Conservation (phyloP, 73 alveolate genomes). For the Paramecium sexaurelia region DNA sequence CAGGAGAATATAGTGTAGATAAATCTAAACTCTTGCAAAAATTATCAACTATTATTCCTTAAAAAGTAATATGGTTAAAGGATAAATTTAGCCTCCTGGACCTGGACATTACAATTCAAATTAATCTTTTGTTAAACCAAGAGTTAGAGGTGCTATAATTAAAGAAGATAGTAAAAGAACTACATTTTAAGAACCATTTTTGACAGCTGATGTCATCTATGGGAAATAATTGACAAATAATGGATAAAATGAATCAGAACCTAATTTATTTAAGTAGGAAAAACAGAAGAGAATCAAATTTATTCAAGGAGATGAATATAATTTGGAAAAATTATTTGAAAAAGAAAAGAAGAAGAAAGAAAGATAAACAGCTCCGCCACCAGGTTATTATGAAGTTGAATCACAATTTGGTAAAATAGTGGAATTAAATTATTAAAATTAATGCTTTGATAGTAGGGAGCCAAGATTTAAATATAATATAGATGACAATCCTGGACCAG, state of each 20-base stretch:
- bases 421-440: neutral
- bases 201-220: constrained; percentile 5
- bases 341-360: neutral
- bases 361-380: constrained; percentile 45
- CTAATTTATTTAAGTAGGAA: neutral
- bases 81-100: neutral
- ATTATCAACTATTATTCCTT: neutral
- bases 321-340: neutral
- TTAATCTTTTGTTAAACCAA: neutral
- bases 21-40: neutral
- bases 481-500: constrained; percentile 58
- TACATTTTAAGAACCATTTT: neutral
- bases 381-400: constrained; percentile 43
- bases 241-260: constrained; percentile 2
- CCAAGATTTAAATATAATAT: constrained; percentile 28
- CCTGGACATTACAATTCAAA: constrained; percentile 31
- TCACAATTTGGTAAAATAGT: constrained; percentile 38
- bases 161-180: constrained; percentile 10
- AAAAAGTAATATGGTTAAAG: neutral
- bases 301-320: constrained; percentile 21
- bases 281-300: neutral
- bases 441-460: constrained; percentile 59
- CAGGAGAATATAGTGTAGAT: neutral
- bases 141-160: neutral
- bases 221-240: neutral